Evolutionary conservation across 306 rosid species (phyloP).

Genomic region (Dalbergia oliveri): DNA sequence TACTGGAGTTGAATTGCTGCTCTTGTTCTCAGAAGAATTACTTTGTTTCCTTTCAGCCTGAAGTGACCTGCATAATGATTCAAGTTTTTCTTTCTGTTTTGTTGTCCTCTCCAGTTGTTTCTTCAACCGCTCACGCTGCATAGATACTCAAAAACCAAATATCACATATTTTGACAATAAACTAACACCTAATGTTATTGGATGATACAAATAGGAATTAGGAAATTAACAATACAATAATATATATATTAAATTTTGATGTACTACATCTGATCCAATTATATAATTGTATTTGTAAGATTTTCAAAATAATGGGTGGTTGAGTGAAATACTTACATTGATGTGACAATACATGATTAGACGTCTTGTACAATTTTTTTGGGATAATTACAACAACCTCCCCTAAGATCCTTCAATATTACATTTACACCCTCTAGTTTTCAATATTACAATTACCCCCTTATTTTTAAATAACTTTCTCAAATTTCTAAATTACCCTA

Average conservation of each 20-base stretch:
- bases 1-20: slow-evolving; percentile 57
- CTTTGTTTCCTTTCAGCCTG: slow-evolving; percentile 91
- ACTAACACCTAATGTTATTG: background rate
- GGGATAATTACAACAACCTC: no score
- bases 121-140: slow-evolving; percentile 85
- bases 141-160: slow-evolving; percentile 36
- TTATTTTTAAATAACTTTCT: no score
- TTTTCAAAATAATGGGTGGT: no score
- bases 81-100: slow-evolving; percentile 90
- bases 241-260: background rate
- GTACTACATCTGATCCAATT: no score
- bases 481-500: no score
- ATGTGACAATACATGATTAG: no score
- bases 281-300: no score
- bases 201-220: background rate
- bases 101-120: slow-evolving; percentile 84
- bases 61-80: slow-evolving; percentile 87
- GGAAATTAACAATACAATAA: slow-evolving; percentile 5
- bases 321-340: no score
- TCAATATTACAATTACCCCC: no score
- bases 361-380: no score
- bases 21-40: slow-evolving; percentile 58
- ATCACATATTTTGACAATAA: slow-evolving; percentile 8
- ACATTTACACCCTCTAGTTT: background rate
- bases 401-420: no score